phyloP scores from a whole-genome alignment of 2,329 filamentous ascomycete species.

The Coleophoma crateriformis region DNA sequence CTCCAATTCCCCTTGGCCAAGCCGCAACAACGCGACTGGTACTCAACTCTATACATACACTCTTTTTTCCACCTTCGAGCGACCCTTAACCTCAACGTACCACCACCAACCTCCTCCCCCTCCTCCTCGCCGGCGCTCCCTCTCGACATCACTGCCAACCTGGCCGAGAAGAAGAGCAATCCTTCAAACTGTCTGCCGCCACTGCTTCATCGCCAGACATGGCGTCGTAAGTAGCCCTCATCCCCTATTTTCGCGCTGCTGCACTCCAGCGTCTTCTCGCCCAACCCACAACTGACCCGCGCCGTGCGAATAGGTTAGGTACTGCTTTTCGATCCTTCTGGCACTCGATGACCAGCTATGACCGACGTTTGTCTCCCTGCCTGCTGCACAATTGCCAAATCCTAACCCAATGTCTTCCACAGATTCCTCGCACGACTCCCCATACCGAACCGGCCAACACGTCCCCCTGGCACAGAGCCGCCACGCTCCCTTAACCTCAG shows the following conservation, averaged over 20 bases:
- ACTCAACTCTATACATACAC: background rate
- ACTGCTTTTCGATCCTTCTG: slow-evolving; percentile 84
- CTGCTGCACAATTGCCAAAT: background rate
- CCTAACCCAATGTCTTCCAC: slow-evolving; percentile 35
- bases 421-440: slow-evolving; percentile 93
- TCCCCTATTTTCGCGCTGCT: slow-evolving; percentile 6
- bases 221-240: slow-evolving; percentile 23
- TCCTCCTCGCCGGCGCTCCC: background rate
- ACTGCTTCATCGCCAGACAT: slow-evolving; percentile 23
- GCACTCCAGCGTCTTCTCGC: slow-evolving; percentile 2
- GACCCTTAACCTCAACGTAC: background rate
- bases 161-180: background rate
- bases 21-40: slow-evolving; percentile 3
- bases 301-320: slow-evolving; percentile 46
- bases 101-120: background rate
- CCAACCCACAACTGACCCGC: slow-evolving; percentile 9
- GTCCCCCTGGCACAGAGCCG: slow-evolving; percentile 81
- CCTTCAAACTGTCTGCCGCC: slow-evolving; percentile 18
- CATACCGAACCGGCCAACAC: slow-evolving; percentile 85
- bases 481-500: slow-evolving; percentile 76
- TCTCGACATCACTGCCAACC: background rate
- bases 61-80: background rate
- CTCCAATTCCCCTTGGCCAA: background rate
- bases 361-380: slow-evolving; percentile 49
- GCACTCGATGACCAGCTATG: slow-evolving; percentile 75